Conservation (phyloP, 106 monocot genomes). For the Dioscorea zingiberensis region DNA sequence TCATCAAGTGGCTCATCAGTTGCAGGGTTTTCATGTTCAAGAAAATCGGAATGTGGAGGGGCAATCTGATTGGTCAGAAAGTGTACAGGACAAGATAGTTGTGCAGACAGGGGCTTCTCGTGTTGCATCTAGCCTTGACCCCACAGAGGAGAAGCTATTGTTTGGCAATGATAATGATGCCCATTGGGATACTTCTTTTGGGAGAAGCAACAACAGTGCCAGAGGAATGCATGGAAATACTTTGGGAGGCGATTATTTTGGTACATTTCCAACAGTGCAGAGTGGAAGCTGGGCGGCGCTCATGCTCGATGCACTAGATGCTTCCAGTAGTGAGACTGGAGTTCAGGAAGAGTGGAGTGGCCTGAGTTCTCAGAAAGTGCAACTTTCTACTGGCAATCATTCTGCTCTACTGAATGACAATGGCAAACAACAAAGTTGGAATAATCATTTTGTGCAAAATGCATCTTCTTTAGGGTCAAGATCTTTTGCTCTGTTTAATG, state of each 20-base stretch:
- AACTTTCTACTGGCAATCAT: constrained; percentile 29
- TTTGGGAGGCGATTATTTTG: constrained; percentile 31
- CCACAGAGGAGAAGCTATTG: constrained; percentile 75
- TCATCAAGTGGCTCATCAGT: constrained; percentile 22
- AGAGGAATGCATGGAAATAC: constrained; percentile 28
- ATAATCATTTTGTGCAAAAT: constrained; percentile 21
- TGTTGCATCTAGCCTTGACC: constrained; percentile 59
- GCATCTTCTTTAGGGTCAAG: constrained; percentile 31
- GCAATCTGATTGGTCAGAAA: constrained; percentile 18
- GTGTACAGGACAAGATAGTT: constrained; percentile 23
- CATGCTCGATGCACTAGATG: constrained; percentile 82
- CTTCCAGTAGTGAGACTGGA: constrained; percentile 68
- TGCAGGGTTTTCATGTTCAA: constrained; percentile 23
- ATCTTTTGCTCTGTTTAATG: constrained; percentile 30
- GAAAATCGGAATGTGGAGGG: constrained; percentile 24
- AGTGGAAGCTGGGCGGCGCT: constrained; percentile 93
- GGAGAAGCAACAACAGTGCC: constrained; percentile 8
- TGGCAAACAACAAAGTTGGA: constrained; percentile 27
- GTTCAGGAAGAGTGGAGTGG: constrained; percentile 79
- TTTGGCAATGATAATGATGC: constrained; percentile 58
- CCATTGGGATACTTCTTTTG: constrained; percentile 35
- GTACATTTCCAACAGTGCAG: constrained; percentile 50
- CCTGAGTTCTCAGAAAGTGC: constrained; percentile 48
- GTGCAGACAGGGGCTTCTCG: constrained; percentile 20
- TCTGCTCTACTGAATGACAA: constrained; percentile 17